phyloP scores from a whole-genome alignment of 495 filamentous ascomycete species.

The Xylaria castorea region DNA sequence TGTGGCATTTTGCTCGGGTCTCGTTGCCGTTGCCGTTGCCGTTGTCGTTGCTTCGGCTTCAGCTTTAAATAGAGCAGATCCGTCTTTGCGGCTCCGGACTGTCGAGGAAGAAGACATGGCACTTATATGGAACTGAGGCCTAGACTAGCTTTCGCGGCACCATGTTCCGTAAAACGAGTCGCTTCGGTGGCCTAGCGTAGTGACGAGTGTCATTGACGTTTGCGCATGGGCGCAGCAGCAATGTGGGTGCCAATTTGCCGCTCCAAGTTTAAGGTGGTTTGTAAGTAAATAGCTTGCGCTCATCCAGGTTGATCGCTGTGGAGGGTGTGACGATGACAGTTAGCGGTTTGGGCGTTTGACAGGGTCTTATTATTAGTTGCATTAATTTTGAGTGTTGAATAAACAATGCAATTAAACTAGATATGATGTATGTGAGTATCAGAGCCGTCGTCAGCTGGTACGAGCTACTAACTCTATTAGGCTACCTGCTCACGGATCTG shows the following conservation, averaged over 20 bases:
- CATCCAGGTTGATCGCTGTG: background rate
- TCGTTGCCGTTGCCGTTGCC: background rate
- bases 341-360: background rate
- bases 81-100: slow-evolving; percentile 18
- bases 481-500: background rate
- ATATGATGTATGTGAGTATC: background rate
- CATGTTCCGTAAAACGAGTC: slow-evolving; percentile 14
- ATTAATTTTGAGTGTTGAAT: background rate
- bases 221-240: background rate
- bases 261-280: background rate
- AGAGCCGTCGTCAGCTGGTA: too few species aligned
- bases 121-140: slow-evolving; percentile 13
- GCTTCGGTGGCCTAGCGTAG: slow-evolving; percentile 1
- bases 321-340: slow-evolving; percentile 12
- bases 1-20: background rate
- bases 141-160: slow-evolving; percentile 23
- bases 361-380: background rate
- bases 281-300: background rate
- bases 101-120: slow-evolving; percentile 26
- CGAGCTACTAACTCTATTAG: background rate
- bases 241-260: background rate
- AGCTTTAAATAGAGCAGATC: background rate
- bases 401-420: background rate
- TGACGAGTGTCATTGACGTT: background rate
- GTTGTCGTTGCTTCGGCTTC: background rate